Conservation (phyloP, 2,329 filamentous ascomycete genomes). For the Chaetomium sp. region DNA sequence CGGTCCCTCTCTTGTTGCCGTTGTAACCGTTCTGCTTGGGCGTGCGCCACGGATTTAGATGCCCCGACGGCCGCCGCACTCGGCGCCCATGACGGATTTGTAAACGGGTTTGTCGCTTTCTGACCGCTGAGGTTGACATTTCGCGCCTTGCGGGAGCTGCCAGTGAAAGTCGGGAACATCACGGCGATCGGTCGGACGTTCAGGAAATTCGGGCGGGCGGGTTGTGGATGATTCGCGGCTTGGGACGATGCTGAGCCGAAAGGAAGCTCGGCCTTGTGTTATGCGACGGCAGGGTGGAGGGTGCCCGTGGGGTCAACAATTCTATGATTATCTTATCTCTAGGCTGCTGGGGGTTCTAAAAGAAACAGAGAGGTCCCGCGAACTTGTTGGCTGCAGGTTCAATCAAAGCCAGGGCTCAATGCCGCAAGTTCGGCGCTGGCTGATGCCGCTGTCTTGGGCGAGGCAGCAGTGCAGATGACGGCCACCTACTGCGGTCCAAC, state of each 20-base stretch:
- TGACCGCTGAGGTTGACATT: conserved; percentile 93
- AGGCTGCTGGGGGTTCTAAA: neutral
- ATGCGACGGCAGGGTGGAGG: no score
- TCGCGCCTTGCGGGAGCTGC: conserved; percentile 73
- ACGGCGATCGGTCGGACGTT: conserved; percentile 2
- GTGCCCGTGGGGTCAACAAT: no score
- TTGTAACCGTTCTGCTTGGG: conserved; percentile 76
- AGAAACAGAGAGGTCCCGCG: neutral
- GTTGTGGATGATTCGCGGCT: neutral
- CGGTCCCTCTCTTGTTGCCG: conserved; percentile 76
- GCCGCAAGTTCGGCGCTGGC: neutral
- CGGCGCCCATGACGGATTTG: conserved; percentile 52
- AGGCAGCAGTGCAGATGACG: conserved; percentile 5
- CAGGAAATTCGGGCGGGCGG: neutral
- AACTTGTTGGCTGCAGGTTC: neutral
- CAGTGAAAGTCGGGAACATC: conserved; percentile 93
- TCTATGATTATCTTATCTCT: no score
- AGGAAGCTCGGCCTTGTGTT: no score
- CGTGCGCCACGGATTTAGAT: conserved; percentile 73
- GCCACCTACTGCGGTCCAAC: no score
- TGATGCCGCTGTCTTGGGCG: neutral
- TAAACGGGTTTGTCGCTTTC: conserved; percentile 67
- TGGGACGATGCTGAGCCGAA: no score
- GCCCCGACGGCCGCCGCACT: conserved; percentile 54
- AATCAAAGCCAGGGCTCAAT: neutral